Percentiles rank a stretch among this genome's conserved stretches.
Evolutionary conservation across 2,329 filamentous ascomycete species (phyloP).

Genomic region (Ilyonectria robusta): DNA sequence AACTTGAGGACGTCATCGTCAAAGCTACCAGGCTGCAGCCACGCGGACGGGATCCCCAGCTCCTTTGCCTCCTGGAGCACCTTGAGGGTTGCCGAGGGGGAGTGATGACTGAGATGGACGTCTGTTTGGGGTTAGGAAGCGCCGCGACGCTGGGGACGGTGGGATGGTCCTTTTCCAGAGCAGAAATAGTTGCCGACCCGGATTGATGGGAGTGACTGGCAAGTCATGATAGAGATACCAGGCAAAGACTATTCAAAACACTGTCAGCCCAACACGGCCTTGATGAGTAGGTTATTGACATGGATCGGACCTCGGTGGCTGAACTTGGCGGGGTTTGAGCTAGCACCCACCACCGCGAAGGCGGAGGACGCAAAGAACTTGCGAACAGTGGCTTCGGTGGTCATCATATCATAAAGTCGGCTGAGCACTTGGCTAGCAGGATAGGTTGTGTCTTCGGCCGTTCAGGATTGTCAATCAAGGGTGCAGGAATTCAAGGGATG

Average conservation of each 20-base stretch:
- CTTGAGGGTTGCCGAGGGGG: slow-evolving; percentile 83
- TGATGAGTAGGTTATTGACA: not conserved
- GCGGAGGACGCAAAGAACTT: slow-evolving; percentile 84
- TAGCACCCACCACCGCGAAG: slow-evolving; percentile 93
- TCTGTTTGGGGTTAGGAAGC: slow-evolving; percentile 76
- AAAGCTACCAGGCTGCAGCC: slow-evolving; percentile 93
- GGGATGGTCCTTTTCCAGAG: slow-evolving; percentile 69
- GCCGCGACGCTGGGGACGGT: slow-evolving; percentile 76
- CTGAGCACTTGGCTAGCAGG: not conserved
- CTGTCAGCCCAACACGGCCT: slow-evolving; percentile 9
- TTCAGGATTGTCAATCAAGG: too few relatives aligned
- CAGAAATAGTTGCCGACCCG: slow-evolving; percentile 75
- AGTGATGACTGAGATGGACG: slow-evolving; percentile 88
- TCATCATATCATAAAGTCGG: slow-evolving; percentile 57
- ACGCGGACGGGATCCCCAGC: slow-evolving; percentile 81
- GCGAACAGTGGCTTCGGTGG: slow-evolving; percentile 79
- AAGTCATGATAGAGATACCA: slow-evolving; percentile 89
- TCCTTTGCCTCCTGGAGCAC: slow-evolving; percentile 84
- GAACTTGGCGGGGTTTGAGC: slow-evolving; percentile 86
- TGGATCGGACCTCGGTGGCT: slow-evolving; percentile 82
- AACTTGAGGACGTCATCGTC: slow-evolving; percentile 81
- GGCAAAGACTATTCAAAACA: slow-evolving; percentile 75
- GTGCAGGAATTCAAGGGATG: too few relatives aligned
- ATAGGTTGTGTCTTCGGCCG: not conserved
- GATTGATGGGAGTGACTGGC: slow-evolving; percentile 88